These are phyloP conservation scores for Avicennia marina DNA, from an alignment of 257 asterid species.

Conservation along the genomic window DNA sequence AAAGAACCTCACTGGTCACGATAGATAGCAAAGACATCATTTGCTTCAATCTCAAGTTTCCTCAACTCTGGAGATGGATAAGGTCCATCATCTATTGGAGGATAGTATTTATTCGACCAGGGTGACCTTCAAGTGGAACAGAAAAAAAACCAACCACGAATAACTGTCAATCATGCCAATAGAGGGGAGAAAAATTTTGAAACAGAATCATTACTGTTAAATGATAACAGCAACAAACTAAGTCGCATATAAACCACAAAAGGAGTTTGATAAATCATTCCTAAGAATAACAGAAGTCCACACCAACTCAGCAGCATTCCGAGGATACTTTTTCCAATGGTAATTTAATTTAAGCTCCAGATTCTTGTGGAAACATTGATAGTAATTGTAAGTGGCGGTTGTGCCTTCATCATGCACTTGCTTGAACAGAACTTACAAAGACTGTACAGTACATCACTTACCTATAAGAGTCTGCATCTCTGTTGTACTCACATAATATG, in stretches of 20 bases:
- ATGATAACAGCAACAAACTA: conserved; percentile 7
- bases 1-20: conserved; percentile 99
- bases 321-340: conserved; percentile 3
- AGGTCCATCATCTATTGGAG: conserved; percentile 80
- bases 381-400: background rate
- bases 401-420: background rate
- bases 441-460: conserved; percentile 16
- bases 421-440: conserved; percentile 4
- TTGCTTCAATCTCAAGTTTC: conserved; percentile 96
- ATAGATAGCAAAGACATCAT: conserved; percentile 83
- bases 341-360: background rate
- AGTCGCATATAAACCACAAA: conserved; percentile 4
- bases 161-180: background rate
- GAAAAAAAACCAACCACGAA: conserved; percentile 9
- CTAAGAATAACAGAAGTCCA: background rate
- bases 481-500: conserved; percentile 86
- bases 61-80: conserved; percentile 79
- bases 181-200: background rate
- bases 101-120: conserved; percentile 90
- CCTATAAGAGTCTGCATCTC: conserved; percentile 99
- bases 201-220: background rate
- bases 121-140: conserved; percentile 66
- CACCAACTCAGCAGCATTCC: background rate
- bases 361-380: background rate
- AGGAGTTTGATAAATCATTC: conserved; percentile 1